These are phyloP conservation scores for Aspergillus sparsus DNA, from an alignment of 495 filamentous ascomycete species.

Conservation along the genomic window DNA sequence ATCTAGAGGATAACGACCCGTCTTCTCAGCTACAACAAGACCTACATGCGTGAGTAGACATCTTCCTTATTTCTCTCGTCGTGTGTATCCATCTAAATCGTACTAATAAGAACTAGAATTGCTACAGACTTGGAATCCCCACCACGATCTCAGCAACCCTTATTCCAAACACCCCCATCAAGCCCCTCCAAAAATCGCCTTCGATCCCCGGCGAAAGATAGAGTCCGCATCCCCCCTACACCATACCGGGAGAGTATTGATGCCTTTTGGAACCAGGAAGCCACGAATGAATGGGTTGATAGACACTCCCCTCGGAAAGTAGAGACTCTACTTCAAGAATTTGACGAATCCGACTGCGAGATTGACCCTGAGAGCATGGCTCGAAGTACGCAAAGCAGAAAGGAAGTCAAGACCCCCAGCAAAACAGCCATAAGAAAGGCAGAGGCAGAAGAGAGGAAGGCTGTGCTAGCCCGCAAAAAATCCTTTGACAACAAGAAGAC, in stretches of 20 bases:
- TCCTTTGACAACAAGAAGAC: conserved; percentile 69
- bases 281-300: conserved; percentile 81
- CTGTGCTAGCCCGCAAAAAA: conserved; percentile 52
- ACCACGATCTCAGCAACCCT: conserved; percentile 17
- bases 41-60: conserved; percentile 26
- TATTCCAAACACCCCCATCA: conserved; percentile 43
- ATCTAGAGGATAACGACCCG: conserved; percentile 31
- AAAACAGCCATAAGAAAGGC: conserved; percentile 50
- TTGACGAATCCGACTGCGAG: conserved; percentile 35
- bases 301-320: conserved; percentile 68
- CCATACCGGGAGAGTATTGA: conserved; percentile 69
- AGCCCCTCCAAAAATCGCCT: conserved; percentile 48
- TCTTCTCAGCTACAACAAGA: conserved; percentile 25
- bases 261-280: conserved; percentile 76
- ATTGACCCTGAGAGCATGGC: conserved; percentile 20
- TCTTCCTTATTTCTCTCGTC: neutral
- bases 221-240: conserved; percentile 49
- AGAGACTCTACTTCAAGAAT: conserved; percentile 34
- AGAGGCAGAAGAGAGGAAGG: conserved; percentile 42
- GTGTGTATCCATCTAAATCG: neutral
- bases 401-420: conserved; percentile 38
- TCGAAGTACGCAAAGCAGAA: conserved; percentile 14
- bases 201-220: conserved; percentile 55
- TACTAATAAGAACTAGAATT: conserved; percentile 6
- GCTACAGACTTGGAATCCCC: conserved; percentile 25